Percentiles rank a stretch among this genome's conserved stretches.
These are phyloP conservation scores for Leccinum obscurum DNA, from an alignment of 768 basidiomycete species.

Conservation along the genomic window DNA sequence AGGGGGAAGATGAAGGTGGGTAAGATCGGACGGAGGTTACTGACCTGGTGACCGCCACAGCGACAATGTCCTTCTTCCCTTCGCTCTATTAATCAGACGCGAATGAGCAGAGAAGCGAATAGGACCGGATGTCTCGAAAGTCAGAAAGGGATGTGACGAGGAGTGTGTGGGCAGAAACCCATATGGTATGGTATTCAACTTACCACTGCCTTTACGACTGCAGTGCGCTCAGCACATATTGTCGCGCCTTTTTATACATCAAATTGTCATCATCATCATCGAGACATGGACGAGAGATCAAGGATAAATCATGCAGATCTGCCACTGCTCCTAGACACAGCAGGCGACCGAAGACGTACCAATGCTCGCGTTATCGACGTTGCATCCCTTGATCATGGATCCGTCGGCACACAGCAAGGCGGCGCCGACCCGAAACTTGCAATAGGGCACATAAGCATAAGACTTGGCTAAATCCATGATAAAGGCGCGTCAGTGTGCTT, in stretches of 20 bases:
- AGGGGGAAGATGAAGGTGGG: neutral
- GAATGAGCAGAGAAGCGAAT: neutral
- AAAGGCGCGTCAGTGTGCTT: neutral
- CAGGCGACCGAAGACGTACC: conserved; percentile 53
- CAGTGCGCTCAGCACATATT: conserved; percentile 95
- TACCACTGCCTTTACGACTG: conserved; percentile 91
- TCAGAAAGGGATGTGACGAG: neutral
- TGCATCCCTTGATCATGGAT: conserved; percentile 77
- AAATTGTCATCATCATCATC: neutral
- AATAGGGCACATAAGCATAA: conserved; percentile 79
- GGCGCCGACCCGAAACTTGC: conserved; percentile 93
- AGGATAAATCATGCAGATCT: neutral
- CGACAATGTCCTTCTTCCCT: conserved; percentile 67
- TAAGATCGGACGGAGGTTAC: conserved; percentile 26
- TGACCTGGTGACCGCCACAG: conserved; percentile 79
- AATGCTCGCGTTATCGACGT: conserved; percentile 93
- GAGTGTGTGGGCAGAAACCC: neutral
- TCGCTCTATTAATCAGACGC: conserved; percentile 58
- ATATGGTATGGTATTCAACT: conserved; percentile 27
- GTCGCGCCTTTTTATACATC: conserved; percentile 60
- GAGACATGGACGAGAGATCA: neutral
- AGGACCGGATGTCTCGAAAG: neutral
- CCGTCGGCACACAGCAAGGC: conserved; percentile 74
- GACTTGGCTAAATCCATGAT: conserved; percentile 53
- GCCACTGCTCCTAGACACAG: neutral